Conservation (phyloP, 139 green algal genomes). For the Klebsormidium nitens region DNA sequence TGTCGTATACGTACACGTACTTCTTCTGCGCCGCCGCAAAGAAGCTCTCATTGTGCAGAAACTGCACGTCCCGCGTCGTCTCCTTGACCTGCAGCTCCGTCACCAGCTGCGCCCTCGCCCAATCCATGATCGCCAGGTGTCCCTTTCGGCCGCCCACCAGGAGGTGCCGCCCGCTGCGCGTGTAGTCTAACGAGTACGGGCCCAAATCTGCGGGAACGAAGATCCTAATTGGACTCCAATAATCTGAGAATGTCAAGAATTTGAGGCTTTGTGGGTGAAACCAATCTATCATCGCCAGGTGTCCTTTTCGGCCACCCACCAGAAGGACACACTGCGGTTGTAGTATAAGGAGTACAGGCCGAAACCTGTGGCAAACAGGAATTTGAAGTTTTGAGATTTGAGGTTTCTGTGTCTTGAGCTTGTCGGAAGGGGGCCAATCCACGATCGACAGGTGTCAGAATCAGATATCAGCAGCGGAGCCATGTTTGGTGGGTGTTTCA, state of each 20-base stretch:
- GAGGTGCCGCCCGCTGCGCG: slow-evolving; percentile 68
- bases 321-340: slow-evolving; percentile 72
- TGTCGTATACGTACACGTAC: slow-evolving; percentile 98
- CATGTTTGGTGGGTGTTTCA: no score
- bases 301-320: slow-evolving; percentile 77
- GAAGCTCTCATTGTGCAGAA: slow-evolving; percentile 96
- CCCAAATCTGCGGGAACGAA: slow-evolving; percentile 31
- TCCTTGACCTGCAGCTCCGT: slow-evolving; percentile 93
- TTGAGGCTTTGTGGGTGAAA: no score
- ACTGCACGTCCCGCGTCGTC: slow-evolving; percentile 71
- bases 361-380: slow-evolving; percentile 18
- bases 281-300: slow-evolving; percentile 93
- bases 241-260: neutral
- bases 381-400: neutral
- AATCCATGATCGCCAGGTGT: slow-evolving; percentile 91
- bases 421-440: no score
- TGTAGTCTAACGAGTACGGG: slow-evolving; percentile 59
- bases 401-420: no score
- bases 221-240: neutral
- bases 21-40: slow-evolving; percentile 91
- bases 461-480: no score
- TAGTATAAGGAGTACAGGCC: slow-evolving; percentile 55
- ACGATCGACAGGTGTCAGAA: slow-evolving; percentile 89
- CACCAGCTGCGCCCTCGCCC: slow-evolving; percentile 58
- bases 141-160: slow-evolving; percentile 78